Percentiles rank a stretch among this genome's conserved stretches.
These are phyloP conservation scores for Scutellaria barbata DNA, from an alignment of 257 asterid species.

Conservation along the genomic window DNA sequence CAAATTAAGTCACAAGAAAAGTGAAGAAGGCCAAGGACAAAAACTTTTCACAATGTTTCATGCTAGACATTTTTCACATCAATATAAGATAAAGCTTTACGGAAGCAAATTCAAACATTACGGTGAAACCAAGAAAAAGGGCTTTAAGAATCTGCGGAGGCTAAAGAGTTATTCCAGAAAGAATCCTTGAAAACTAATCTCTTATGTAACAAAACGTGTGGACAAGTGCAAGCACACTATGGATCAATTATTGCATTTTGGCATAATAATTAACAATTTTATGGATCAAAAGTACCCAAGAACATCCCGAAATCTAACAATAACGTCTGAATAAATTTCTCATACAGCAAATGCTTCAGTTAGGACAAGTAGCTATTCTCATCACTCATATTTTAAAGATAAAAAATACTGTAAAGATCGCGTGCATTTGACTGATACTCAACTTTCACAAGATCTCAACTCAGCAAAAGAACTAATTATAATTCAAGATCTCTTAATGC, in stretches of 20 bases:
- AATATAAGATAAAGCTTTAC: background rate
- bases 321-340: background rate
- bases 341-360: background rate
- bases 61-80: background rate
- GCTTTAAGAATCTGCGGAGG: background rate
- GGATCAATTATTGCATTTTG: background rate
- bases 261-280: conserved; percentile 5
- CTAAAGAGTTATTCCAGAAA: conserved; percentile 10
- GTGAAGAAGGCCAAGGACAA: conserved; percentile 1
- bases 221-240: background rate
- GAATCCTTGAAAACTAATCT: conserved; percentile 1
- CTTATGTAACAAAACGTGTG: conserved; percentile 11
- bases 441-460: conserved; percentile 3
- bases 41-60: background rate
- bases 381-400: background rate
- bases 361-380: too few species aligned
- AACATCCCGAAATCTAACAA: conserved; percentile 9
- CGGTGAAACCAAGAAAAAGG: conserved; percentile 15
- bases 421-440: background rate
- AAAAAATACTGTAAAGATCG: conserved; percentile 5
- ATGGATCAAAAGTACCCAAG: background rate
- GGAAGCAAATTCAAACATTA: conserved; percentile 2
- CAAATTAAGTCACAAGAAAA: background rate
- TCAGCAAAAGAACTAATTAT: too few species aligned
- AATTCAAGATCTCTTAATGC: background rate